These are phyloP conservation scores for Elongisporangium anandrum DNA, from an alignment of 352 stramenopile genomes.

Conservation along the genomic window DNA sequence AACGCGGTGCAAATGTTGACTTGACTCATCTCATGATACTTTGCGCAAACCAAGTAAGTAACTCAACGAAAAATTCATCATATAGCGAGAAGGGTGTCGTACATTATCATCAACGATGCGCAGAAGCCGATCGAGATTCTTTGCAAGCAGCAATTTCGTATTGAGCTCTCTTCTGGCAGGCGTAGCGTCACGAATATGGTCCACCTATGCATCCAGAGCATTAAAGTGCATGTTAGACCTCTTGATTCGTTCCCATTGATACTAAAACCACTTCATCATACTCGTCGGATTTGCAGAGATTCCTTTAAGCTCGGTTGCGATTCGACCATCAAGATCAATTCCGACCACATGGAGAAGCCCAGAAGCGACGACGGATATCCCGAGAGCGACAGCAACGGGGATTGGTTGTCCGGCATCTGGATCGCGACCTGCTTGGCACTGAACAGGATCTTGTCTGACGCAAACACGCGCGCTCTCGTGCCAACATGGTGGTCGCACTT, in stretches of 20 bases:
- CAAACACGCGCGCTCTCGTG: constrained; percentile 52
- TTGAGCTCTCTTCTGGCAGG: constrained; percentile 50
- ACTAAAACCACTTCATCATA: constrained; percentile 5
- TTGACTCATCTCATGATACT: constrained; percentile 50
- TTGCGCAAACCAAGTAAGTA: constrained; percentile 2
- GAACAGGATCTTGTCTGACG: constrained; percentile 71
- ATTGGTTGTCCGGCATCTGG: constrained; percentile 67
- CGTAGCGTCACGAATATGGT: constrained; percentile 55
- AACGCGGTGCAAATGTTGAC: constrained; percentile 64
- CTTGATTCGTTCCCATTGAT: not conserved
- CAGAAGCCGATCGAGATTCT: constrained; percentile 53
- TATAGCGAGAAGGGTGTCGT: constrained; percentile 4
- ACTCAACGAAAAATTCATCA: no score
- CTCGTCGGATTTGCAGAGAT: constrained; percentile 52
- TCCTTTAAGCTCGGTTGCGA: constrained; percentile 65
- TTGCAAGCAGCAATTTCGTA: constrained; percentile 55
- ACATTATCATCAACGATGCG: constrained; percentile 63
- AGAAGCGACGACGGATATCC: constrained; percentile 72
- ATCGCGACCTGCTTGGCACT: constrained; percentile 60
- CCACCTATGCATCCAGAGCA: constrained; percentile 37
- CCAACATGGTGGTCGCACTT: constrained; percentile 60
- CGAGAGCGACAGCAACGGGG: constrained; percentile 64
- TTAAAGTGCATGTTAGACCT: not conserved
- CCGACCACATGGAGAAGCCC: constrained; percentile 73
- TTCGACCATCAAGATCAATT: constrained; percentile 73